Conservation (phyloP, 2,329 filamentous ascomycete genomes). For the Colletotrichum scovillei region DNA sequence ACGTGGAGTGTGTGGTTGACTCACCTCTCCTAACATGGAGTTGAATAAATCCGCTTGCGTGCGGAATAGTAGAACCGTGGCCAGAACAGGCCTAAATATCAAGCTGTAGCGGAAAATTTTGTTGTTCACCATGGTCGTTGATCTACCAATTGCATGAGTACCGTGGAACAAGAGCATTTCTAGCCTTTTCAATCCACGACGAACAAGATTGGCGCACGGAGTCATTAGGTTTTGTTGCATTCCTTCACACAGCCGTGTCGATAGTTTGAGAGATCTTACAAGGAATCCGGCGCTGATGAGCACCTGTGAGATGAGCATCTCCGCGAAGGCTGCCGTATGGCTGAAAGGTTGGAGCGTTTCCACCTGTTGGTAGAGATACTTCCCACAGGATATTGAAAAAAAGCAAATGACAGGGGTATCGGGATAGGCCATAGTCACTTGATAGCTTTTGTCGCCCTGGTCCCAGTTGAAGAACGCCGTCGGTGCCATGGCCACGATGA, state of each 20-base stretch:
- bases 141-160: too few species aligned
- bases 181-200: too few species aligned
- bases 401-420: background rate
- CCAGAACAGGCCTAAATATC: background rate
- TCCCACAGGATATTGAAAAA: too few species aligned
- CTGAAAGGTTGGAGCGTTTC: background rate
- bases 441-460: too few species aligned
- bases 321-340: background rate
- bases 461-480: background rate
- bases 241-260: background rate
- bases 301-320: background rate
- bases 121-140: too few species aligned
- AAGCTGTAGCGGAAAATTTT: too few species aligned
- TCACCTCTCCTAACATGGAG: slow-evolving; percentile 1
- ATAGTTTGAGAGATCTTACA: background rate
- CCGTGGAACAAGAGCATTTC: too few species aligned
- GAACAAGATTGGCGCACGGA: too few species aligned
- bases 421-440: too few species aligned
- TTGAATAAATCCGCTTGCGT: background rate
- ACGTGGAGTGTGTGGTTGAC: background rate
- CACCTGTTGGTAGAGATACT: too few species aligned
- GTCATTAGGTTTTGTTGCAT: too few species aligned
- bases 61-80: background rate
- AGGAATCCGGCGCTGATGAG: background rate
- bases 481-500: background rate